Base-by-base conservation (phyloP, 371 early-diverging fungal genomes). In the Funneliformis caledonium region DNA sequence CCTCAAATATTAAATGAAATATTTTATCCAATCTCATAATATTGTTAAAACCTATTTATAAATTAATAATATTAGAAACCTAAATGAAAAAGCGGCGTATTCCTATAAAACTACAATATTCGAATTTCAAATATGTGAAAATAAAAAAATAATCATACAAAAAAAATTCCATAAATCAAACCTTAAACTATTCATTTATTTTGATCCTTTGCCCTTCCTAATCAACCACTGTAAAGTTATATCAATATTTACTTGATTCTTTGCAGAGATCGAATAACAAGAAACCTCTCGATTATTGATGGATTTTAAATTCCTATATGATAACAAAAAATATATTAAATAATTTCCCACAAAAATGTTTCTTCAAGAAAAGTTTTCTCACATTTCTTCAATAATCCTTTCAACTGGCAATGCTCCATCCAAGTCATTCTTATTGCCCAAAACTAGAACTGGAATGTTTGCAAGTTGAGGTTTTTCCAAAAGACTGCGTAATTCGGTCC, bases 371-470 rank as follows among this genome's bases (percentile, higher is more conserved):
- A 64, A 62, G 8, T 16, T 6, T 19, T 87, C 93, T 81, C 89
- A 94, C 93, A 98, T 86, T 80, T 88, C 90, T 76, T 99, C 97
- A 77, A 99, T 96, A 59, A 99, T 87, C 83, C 97, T 91, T 22
- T 98, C 97, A 2, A 96, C 98, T 3, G 91, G 90, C 81, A 97
- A 86, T 37, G 98, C 96, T 16, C 91, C 92, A n/a, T 93, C 92
- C 81, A 98, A 86, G 87, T 99, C 99, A 84, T 98, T 99, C 91
- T 99, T 99, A 86, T 99, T 99, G n/a, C 98, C 99, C 42, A 99
- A 91, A 47, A 99, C 97, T 70, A 99, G 91, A 43, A 99, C 93
- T 10, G 99, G 99, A 62, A 98, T 98, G 81, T 92, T 94, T 7
- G 93, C 92, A 76, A 98, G 88, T 83, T 94, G 94, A 31, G 97